Percentiles rank a stretch among this genome's conserved stretches.
phyloP scores from a whole-genome alignment of 805 yeast genomes.

The Saccharomycopsis malanga region DNA sequence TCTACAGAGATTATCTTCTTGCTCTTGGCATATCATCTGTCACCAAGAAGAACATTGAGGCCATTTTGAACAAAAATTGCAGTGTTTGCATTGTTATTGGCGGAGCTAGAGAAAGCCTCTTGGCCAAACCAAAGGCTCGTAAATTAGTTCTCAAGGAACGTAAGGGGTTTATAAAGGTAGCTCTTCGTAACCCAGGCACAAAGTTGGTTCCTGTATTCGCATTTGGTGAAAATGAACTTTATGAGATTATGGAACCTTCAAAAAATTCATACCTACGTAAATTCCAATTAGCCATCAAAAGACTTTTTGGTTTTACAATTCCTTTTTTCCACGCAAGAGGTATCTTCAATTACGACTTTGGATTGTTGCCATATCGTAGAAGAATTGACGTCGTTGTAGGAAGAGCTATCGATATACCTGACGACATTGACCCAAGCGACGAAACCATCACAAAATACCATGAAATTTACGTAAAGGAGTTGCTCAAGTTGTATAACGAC shows the following conservation, averaged over 20 bases:
- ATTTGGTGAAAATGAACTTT: constrained; percentile 81
- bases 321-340: constrained; percentile 93
- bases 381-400: constrained; percentile 76
- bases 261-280: constrained; percentile 41
- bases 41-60: constrained; percentile 60
- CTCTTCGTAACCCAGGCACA: constrained; percentile 71
- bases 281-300: constrained; percentile 69
- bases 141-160: constrained; percentile 70
- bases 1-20: constrained; percentile 78
- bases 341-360: constrained; percentile 85
- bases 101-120: constrained; percentile 86
- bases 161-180: constrained; percentile 84
- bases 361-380: constrained; percentile 77
- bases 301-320: constrained; percentile 68
- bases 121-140: constrained; percentile 51
- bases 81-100: constrained; percentile 90
- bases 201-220: constrained; percentile 81
- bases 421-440: constrained; percentile 35
- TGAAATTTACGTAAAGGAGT: constrained; percentile 54
- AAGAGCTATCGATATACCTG: constrained; percentile 53
- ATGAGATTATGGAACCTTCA: constrained; percentile 41
- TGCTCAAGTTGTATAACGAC: constrained; percentile 56
- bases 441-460: constrained; percentile 66
- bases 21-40: constrained; percentile 83
- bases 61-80: constrained; percentile 54